Percentiles rank a stretch among this genome's conserved stretches.
These are phyloP conservation scores for Durusdinium trenchii DNA, from an alignment of 73 alveolate genomes.

Conservation along the genomic window DNA sequence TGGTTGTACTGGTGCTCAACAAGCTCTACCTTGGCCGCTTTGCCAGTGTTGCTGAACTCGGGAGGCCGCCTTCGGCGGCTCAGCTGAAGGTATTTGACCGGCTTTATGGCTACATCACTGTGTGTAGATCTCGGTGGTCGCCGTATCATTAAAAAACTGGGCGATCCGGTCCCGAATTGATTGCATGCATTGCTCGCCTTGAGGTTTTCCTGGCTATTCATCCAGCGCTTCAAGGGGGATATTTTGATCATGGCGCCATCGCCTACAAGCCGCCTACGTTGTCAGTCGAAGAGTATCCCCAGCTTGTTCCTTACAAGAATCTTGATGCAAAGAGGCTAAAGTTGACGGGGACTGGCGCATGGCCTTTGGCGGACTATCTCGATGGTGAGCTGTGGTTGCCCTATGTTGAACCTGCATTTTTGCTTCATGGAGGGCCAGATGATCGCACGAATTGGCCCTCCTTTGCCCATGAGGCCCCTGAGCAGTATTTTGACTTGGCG, in stretches of 20 bases:
- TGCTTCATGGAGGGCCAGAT: not conserved
- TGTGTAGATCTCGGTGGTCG: no score
- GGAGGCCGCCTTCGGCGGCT: no score
- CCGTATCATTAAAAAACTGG: no score
- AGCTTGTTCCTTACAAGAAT: not conserved
- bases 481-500: not conserved
- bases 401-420: not conserved
- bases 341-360: not conserved
- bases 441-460: not conserved
- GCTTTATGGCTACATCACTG: no score
- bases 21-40: no score
- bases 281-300: not conserved
- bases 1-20: no score
- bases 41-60: no score
- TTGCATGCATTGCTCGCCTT: not conserved
- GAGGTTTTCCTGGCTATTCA: not conserved
- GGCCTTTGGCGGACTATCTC: constrained; percentile 3
- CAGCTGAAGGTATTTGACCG: no score
- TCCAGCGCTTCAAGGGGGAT: not conserved
- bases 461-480: not conserved
- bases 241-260: no score
- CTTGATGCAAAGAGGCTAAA: not conserved
- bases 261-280: not conserved
- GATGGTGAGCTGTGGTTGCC: not conserved
- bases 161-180: not conserved